Conservation (phyloP, 495 filamentous ascomycete genomes). For the Hypoxylon cercidicola region DNA sequence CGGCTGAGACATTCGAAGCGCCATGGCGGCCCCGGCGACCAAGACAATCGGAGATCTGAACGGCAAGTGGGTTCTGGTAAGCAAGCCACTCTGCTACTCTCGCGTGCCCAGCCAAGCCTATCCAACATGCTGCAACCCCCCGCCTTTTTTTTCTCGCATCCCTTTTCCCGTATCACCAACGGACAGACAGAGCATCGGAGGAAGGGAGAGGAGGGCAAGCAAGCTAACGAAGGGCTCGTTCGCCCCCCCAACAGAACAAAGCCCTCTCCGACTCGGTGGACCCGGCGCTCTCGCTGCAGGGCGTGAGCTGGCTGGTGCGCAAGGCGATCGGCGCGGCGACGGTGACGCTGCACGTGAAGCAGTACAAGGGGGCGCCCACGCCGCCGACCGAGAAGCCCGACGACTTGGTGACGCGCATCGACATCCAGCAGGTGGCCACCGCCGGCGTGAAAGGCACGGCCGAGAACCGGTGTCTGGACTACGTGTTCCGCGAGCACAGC, state of each 20-base stretch:
- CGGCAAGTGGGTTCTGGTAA: slow-evolving; percentile 84
- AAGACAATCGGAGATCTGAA: slow-evolving; percentile 77
- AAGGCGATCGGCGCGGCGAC: slow-evolving; percentile 77
- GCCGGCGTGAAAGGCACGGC: slow-evolving; percentile 78
- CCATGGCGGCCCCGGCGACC: slow-evolving; percentile 83
- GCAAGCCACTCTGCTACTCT: slow-evolving; percentile 39
- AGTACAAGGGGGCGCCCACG: slow-evolving; percentile 64
- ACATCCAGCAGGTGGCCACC: slow-evolving; percentile 80
- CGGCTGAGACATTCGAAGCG: slow-evolving; percentile 42
- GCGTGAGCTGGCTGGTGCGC: slow-evolving; percentile 83
- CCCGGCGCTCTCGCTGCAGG: slow-evolving; percentile 80
- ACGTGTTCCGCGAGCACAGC: slow-evolving; percentile 71
- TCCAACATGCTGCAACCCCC: neutral
- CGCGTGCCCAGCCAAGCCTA: slow-evolving; percentile 5
- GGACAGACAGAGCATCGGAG: too few species aligned
- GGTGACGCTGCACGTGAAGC: slow-evolving; percentile 73
- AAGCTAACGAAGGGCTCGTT: neutral
- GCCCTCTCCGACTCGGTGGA: slow-evolving; percentile 77
- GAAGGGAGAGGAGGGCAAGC: too few species aligned
- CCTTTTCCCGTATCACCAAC: neutral
- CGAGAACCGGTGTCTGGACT: slow-evolving; percentile 79
- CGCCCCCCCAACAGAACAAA: slow-evolving; percentile 65
- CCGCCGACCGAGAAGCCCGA: slow-evolving; percentile 50
- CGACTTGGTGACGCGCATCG: slow-evolving; percentile 71
- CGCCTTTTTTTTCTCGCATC: neutral